phyloP scores from a whole-genome alignment of 352 stramenopile genomes.

The Globisporangium parvum region DNA sequence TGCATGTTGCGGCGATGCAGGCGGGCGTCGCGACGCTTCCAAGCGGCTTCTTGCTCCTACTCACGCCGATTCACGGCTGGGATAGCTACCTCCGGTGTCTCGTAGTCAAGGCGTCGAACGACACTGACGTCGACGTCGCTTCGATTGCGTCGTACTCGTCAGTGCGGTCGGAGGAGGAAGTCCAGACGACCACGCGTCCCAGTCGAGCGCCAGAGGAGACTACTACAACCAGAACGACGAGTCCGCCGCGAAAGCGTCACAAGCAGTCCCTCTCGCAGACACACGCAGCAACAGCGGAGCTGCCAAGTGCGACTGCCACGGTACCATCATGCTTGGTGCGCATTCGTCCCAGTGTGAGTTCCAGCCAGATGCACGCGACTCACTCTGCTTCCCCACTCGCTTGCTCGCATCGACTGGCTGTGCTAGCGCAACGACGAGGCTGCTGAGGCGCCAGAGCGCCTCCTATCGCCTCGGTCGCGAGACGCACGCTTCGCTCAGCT shows the following conservation, averaged over 20 bases:
- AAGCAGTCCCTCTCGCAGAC: too few species aligned
- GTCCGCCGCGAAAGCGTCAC: constrained; percentile 3
- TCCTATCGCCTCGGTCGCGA: not conserved
- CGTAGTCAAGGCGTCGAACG: constrained; percentile 28
- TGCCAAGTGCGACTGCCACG: not conserved
- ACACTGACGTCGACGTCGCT: not conserved
- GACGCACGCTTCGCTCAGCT: constrained; percentile 6
- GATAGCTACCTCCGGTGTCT: constrained; percentile 43
- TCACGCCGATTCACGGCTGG: constrained; percentile 37
- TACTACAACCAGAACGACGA: not conserved
- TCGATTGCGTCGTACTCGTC: constrained; percentile 1
- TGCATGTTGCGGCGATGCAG: constrained; percentile 12
- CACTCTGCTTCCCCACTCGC: too few species aligned
- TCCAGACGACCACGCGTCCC: not conserved
- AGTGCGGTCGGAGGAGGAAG: constrained; percentile 1
- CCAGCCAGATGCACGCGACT: too few species aligned
- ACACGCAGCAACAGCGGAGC: too few species aligned
- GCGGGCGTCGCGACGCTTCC: constrained; percentile 50
- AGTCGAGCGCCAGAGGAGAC: not conserved
- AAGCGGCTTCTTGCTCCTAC: constrained; percentile 37
- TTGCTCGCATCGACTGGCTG: not conserved
- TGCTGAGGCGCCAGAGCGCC: not conserved
- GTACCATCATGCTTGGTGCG: too few species aligned
- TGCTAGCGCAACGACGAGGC: not conserved
- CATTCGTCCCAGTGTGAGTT: too few species aligned